phyloP scores from a whole-genome alignment of 2,329 filamentous ascomycete species.

The Arthrinium phaeospermum region DNA sequence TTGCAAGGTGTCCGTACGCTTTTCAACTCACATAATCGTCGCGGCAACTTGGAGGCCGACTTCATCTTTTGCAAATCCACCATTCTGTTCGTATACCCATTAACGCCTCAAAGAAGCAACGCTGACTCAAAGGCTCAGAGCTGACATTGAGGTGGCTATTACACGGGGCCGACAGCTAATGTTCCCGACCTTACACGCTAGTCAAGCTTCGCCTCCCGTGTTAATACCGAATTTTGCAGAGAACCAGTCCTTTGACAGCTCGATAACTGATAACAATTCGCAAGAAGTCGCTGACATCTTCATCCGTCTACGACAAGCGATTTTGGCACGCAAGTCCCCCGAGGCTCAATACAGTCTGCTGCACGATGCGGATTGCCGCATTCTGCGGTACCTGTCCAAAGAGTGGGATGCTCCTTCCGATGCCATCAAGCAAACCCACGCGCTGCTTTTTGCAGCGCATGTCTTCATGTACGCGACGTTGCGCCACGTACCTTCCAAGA shows the following conservation, averaged over 20 bases:
- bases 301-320: not conserved
- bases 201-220: not conserved
- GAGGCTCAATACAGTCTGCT: slow-evolving; percentile 9
- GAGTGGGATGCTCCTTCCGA: not conserved
- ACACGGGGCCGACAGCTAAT: not conserved
- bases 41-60: slow-evolving; percentile 12
- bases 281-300: not conserved
- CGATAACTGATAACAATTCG: not conserved
- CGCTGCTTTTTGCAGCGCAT: slow-evolving; percentile 23
- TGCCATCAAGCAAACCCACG: not conserved
- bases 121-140: not conserved
- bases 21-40: not conserved
- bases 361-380: slow-evolving; percentile 18
- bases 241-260: not conserved
- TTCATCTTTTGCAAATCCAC: slow-evolving; percentile 18
- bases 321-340: not conserved
- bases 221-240: not conserved
- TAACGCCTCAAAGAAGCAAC: not conserved
- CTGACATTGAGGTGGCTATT: slow-evolving; percentile 16
- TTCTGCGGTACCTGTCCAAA: slow-evolving; percentile 7
- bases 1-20: slow-evolving; percentile 5
- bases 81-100: not conserved
- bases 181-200: not conserved
- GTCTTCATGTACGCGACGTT: slow-evolving; percentile 23
- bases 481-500: slow-evolving; percentile 20